Evolutionary conservation across 345 rosid genomes (phyloP), one percentile per base, ranked within the genome.

Genomic region (Zanthoxylum bungeanum): DNA sequence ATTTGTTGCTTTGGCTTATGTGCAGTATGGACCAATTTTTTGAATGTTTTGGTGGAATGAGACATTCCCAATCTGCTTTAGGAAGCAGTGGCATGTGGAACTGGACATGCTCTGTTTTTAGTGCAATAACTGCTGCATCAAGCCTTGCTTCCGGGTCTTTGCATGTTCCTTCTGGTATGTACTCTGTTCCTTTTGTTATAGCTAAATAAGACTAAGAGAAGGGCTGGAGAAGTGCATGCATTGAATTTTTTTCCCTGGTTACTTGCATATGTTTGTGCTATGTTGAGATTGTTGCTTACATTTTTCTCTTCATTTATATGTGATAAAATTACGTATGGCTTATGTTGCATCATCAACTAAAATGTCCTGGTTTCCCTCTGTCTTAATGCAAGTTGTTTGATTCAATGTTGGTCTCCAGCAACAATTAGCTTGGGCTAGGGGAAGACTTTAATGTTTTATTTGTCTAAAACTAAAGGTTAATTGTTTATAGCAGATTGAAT

Each of bases 91-190:
- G 97, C 74, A 82, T 92, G 93, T 92, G 93, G 93, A 88, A 89
- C 77, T 92, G 98, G 98, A 89, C 99, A 62, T 85, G 89, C 75
- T 95, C 99, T 71, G 98, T 95, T 68, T 89, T 92, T 78, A 87
- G 92, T 76, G 97, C 98, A 49, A 87, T 95, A 84, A 95, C 91
- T 81, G 97, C 98, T 71, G 96, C 99, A 51, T 95, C 99, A 76
- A 92, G 87, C 88, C 95, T 95, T 82, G 99, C 99, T 78, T 83
- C 98, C 49, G 99, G 99, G 52, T 89, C 99, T 17, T 82, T 89
- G 77, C 88, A 79, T 74, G 71, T 92, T 52, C 91, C 98, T 64
- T 90, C 89, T 74, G 99, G 98, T 95, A 82, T 55, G 83, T 63
- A 68, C 71, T 63, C 73, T 63, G 44, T 57, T 61, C 28, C n/a